Evolutionary conservation across 371 early-diverging fungal species (phyloP), one percentile per base, ranked within the genome.

Genomic region (Entomophthora muscae): DNA sequence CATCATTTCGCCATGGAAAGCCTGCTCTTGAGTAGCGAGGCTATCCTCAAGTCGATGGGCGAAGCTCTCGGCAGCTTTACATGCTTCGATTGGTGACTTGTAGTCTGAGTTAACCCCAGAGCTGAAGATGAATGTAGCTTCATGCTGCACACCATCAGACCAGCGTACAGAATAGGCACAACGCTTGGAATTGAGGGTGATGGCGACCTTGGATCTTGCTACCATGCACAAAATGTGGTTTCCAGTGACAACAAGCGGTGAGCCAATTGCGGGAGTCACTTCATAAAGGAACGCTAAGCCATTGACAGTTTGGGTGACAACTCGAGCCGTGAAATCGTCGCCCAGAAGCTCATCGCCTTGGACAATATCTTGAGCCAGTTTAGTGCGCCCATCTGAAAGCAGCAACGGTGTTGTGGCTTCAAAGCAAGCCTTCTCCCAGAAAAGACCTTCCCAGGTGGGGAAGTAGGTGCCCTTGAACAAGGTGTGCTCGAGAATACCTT

Each of bases 401-500:
- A 76, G 52, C n/a, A 76, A 63, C 13, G 26, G 53, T 17, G 76
- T 78, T 23, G 67, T 75, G 1, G 53, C 65, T 13, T 73, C 26
- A 30, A 58, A 31, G 31, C 61, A 32, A 66, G 79, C 83, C 63
- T 91, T 88, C 75, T 95, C 94, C 98, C 98, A 98, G 85, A 98
- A 98, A 28, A 97, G 85, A 79, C 98, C 96, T 73, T 93, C 90
- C 96, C 97, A 98, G 3, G 95, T 93, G 3, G 93, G 87, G 76
- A 91, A 95, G 73, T 90, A 89, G 2, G 97, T 97, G 23, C 94
- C 96, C 80, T 93, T 93, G 82, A 97, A 98, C 51, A 99, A 74
- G 0, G 98, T 96, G 73, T 99, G 98, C 70, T 98, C 96, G 29
- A 97, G 76, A 73, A 99, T 98, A 66, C 93, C 93, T 69, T 98